phyloP scores from a whole-genome alignment of 129 eudicot genomes.

The Tagetes patula region DNA sequence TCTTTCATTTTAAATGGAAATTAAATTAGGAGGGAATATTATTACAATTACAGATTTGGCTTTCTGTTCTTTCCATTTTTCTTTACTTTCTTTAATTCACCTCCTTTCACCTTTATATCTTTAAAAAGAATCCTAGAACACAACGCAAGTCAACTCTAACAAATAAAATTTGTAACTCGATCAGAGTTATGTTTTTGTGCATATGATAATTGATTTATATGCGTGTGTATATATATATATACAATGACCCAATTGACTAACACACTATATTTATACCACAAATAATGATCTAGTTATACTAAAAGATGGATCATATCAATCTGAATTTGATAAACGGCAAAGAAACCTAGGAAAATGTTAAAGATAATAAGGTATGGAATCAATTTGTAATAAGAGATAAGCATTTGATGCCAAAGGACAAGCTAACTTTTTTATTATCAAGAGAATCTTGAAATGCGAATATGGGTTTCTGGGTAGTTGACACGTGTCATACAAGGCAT shows the following conservation, averaged over 20 bases:
- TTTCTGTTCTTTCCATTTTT: no score
- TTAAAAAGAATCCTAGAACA: no score
- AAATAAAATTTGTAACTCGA: no score
- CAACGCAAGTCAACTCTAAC: no score
- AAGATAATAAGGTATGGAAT: conserved; percentile 4
- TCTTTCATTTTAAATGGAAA: no score
- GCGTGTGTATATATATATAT: no score
- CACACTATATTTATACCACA: conserved; percentile 14
- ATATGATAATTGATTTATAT: no score
- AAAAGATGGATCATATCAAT: conserved; percentile 64
- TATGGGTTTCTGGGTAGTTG: conserved; percentile 39
- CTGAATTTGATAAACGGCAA: conserved; percentile 51
- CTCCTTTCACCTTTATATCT: no score
- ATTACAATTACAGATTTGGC: no score
- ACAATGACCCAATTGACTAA: neutral
- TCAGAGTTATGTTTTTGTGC: no score
- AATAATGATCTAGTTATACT: conserved; percentile 39
- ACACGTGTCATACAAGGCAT: conserved; percentile 30
- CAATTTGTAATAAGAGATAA: conserved; percentile 70
- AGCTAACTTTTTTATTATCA: conserved; percentile 44
- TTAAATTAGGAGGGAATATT: no score
- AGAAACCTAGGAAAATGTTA: conserved; percentile 30
- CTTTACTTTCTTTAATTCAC: no score
- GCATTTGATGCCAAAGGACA: conserved; percentile 51
- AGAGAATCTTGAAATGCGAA: conserved; percentile 29